These are phyloP conservation scores for Saposhnikovia divaricata DNA, from an alignment of 129 eudicot genomes.

Conservation along the genomic window DNA sequence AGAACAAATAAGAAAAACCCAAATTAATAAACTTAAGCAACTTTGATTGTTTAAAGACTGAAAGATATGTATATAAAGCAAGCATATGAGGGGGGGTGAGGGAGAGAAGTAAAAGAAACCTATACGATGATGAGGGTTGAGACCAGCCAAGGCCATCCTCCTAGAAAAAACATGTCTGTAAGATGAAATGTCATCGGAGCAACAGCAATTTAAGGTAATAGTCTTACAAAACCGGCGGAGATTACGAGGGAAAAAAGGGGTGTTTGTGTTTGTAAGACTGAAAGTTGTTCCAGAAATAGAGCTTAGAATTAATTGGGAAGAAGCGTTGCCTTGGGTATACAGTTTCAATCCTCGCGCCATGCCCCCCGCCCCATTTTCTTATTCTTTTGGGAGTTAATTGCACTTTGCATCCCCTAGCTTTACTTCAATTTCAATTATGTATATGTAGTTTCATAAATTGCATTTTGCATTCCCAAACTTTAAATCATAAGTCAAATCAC, in stretches of 20 bases:
- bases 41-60: neutral
- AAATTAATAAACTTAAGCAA: neutral
- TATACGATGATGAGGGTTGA: slow-evolving; percentile 73
- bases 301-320: slow-evolving; percentile 21
- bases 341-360: slow-evolving; percentile 34
- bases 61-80: too few relatives aligned
- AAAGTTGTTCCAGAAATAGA: slow-evolving; percentile 14
- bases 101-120: slow-evolving; percentile 26
- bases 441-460: too few relatives aligned
- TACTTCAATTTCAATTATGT: too few relatives aligned
- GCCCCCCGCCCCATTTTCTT: neutral
- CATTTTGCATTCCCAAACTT: too few relatives aligned
- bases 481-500: too few relatives aligned
- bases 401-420: too few relatives aligned
- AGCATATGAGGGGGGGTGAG: too few relatives aligned
- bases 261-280: slow-evolving; percentile 5
- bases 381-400: too few relatives aligned
- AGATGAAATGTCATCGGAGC: slow-evolving; percentile 28
- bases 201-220: slow-evolving; percentile 23
- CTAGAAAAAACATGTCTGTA: slow-evolving; percentile 44
- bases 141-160: slow-evolving; percentile 70
- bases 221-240: neutral
- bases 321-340: slow-evolving; percentile 18
- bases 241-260: neutral
- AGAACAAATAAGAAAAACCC: too few relatives aligned